Base-by-base conservation (phyloP, 306 rosid genomes). In the Abrus pulchellus region DNA sequence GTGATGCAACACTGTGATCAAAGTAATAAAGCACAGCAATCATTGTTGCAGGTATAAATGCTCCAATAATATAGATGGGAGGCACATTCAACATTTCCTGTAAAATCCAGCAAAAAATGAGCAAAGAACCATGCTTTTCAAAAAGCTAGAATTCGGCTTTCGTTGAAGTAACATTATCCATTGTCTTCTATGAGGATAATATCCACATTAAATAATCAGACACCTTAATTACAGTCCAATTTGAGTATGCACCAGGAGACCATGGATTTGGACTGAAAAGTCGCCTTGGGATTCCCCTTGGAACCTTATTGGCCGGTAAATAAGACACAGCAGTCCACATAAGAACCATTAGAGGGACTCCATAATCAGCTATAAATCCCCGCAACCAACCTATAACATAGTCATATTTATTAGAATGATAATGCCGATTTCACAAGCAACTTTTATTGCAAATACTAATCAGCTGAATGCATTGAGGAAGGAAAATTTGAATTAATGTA, bases 1-100 rank as follows among this genome's bases (percentile, higher is more conserved):
- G 97, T 60, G 97, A 92, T 54, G 97, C 97, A 66, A 92, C 95
- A 84, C 97, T 92, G 88, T 92, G 97, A 82, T 92, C 97, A 59
- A 92, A 92, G 91, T 80, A 80, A 32, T 92, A 92, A 72, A 92
- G 97, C 72, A 92, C 97, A 9, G 95, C 93, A 50, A 90, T 90
- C 97, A 92, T 92, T 30, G 97, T 92, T 67, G 97, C 97, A 8
- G 97, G 97, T 80, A 92, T 86, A 74, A 92, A 86, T 30, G 97
- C 97, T 90, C 97, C 97, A 80, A 86, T 82, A 59, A 92, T 90
- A 80, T 89, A 92, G 53, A 90, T 60, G 52, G 82, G 89, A 72
- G 97, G 97, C 56, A 92, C 94, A 79, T 85, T 65, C 88, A 88
- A 83, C 97, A 92, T 92, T 75, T 92, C 94, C 97, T 92, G 95